Conservation (phyloP, 1,284 basidiomycete genomes). For the Puccinia novopanici region DNA sequence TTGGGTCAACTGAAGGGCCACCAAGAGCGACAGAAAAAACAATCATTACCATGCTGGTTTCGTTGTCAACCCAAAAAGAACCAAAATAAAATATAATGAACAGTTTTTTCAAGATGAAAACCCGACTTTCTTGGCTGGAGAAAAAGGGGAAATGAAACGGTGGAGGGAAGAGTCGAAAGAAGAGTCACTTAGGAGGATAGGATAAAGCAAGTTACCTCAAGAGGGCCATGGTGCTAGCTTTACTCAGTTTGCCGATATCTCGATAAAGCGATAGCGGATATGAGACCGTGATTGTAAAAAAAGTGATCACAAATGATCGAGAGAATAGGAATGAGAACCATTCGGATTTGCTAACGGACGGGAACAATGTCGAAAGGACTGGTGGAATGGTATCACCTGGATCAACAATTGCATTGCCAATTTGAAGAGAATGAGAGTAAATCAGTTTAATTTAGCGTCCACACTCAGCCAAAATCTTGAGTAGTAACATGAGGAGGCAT, state of each 20-base stretch:
- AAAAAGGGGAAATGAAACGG: conserved; percentile 61
- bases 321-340: conserved; percentile 76
- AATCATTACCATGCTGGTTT: conserved; percentile 84
- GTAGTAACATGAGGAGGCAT: conserved; percentile 50
- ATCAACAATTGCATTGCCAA: neutral
- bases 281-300: conserved; percentile 82
- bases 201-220: conserved; percentile 57
- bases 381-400: conserved; percentile 88
- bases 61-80: neutral
- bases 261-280: conserved; percentile 94
- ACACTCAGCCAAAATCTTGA: no score
- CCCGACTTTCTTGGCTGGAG: conserved; percentile 57
- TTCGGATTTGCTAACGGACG: conserved; percentile 70
- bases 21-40: conserved; percentile 82
- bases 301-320: conserved; percentile 81
- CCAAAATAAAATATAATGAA: neutral
- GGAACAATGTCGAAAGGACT: conserved; percentile 84
- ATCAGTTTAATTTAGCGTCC: neutral
- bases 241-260: conserved; percentile 93
- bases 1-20: conserved; percentile 75
- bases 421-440: neutral
- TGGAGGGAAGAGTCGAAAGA: neutral
- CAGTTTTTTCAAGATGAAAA: neutral
- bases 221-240: conserved; percentile 75
- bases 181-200: neutral